phyloP scores from a whole-genome alignment of 2,329 filamentous ascomycete species.

The Calonectria fujianensis region DNA sequence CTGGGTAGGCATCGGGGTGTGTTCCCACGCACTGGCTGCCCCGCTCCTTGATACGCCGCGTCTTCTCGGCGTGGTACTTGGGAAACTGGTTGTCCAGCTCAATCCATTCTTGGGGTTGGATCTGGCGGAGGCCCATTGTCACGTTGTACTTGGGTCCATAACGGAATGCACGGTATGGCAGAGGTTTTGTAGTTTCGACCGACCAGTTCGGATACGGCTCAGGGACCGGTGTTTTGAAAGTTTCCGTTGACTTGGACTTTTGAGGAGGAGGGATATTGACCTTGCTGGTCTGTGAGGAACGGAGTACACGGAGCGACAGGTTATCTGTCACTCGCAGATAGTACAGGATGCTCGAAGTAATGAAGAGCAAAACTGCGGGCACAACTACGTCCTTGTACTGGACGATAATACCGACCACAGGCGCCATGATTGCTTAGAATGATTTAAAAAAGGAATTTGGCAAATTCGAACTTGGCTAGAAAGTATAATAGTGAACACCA shows the following conservation, averaged over 20 bases:
- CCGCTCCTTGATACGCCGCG: constrained; percentile 78
- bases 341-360: constrained; percentile 32
- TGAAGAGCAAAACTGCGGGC: constrained; percentile 32
- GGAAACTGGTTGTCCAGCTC: constrained; percentile 88
- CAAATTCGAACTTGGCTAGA: neutral
- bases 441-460: neutral
- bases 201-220: constrained; percentile 81
- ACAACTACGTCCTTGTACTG: constrained; percentile 23
- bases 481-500: neutral
- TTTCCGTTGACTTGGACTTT: constrained; percentile 37
- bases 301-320: neutral
- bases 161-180: constrained; percentile 86
- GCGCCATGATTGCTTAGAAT: constrained; percentile 26
- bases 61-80: constrained; percentile 83
- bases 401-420: constrained; percentile 10
- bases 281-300: neutral
- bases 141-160: constrained; percentile 85
- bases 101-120: constrained; percentile 85
- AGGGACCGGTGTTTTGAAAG: constrained; percentile 76
- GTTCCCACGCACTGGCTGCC: constrained; percentile 81
- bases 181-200: constrained; percentile 79
- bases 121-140: constrained; percentile 84
- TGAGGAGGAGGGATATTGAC: constrained; percentile 32
- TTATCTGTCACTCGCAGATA: constrained; percentile 21
- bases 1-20: constrained; percentile 81